Base-by-base conservation (phyloP, 2,329 filamentous ascomycete genomes). In the Ambrosiella xylebori region DNA sequence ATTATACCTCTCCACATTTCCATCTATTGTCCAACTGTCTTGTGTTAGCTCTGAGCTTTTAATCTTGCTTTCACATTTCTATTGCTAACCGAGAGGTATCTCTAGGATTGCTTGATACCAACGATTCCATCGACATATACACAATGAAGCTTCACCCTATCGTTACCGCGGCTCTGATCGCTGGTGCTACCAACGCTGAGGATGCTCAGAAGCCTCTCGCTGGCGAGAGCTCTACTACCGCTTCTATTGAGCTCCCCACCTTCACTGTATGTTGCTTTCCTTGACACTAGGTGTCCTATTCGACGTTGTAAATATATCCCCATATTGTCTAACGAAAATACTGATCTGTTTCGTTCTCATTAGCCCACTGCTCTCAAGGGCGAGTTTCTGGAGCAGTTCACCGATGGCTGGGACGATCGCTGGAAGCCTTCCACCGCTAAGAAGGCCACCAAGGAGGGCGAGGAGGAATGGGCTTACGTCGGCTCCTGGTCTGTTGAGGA, bases 331-430 rank as follows among this genome's bases (percentile, higher is more conserved):
- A 2, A 27, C 27, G 15, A 11, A 3, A 39, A 8, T 39, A 54
- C 55, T 57, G 37, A 57, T 45, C 41, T 45, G 19, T 39, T 19
- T 54, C 40, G 56, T 35, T 58, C 45, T 56, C 38, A 27, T 7
- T 68, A 98, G 91, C 90, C 93, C 61, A 88, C 89, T 64, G 79
- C 76, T 63, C 71, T 97, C 67, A 93, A 96, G 76, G 93, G 85
- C 65, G 88, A 89, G 61, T 98, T 98, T 81, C 76, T 97, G 63
- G 93, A 98, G 77, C 93, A 98, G 74, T 98, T 98, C 77, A 95
- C 88, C 73, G 86, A 94, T 65, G 90, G 88, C 74, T 97, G 91
- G 91, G 86, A 96, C 27, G 75, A 79, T 64, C 80, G 90, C 74
- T 98, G 93, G 93, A 89, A 91, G 74, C 81, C 86, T 60, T 97